Base-by-base conservation (phyloP, 2,329 filamentous ascomycete genomes). In the Fusarium equiseti region DNA sequence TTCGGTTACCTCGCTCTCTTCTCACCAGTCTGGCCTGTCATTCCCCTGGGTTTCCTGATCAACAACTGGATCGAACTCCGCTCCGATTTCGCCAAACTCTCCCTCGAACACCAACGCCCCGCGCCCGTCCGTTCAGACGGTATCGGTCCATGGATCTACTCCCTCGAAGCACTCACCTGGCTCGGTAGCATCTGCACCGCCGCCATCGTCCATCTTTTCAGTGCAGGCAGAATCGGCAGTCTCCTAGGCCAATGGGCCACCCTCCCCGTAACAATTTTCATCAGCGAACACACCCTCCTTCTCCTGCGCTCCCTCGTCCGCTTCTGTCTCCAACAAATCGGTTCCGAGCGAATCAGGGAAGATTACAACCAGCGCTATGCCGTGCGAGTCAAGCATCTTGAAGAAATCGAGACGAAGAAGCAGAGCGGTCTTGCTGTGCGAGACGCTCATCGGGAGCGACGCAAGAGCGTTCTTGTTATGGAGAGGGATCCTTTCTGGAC, bases 1-100 rank as follows among this genome's bases (percentile, higher is more conserved):
- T 94, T 93, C 71, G 92, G 92, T 8, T 93, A 94, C 76, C 84
- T 94, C 0, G 87, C 89, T 0, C 82, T 94, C 7, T 94, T 94
- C 78, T 91, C 89, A 2, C 89, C 92, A 1, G 89, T 93, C 31
- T 94, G 92, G 92, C 91, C 92, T 0, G 82, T 94, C 2, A 91
- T 92, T 1, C 88, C 90, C 0, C 82, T 93, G 24, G 91, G 90
- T 0, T 94, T 94, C 77, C 82, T 94, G 16, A 80, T 92, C 76
- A 94, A 94, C 79, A 91, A 94, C 80, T 92, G 91, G 90, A 82
- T 94, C 59, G 92, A 94, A 78, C 84, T 94, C 12, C 90, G 92
- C 12, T 90, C 91, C 5, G 92, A 94, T 74, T 92, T 92, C 48
- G 87, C 92, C 80, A 94, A 94, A 75, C 91, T 94, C 59, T 92